A percentile compares a stretch with the other conserved stretches of the same genome.
Evolutionary conservation across 805 yeast genomes (phyloP).

Genomic region (Zygoascus ofunaensis): DNA sequence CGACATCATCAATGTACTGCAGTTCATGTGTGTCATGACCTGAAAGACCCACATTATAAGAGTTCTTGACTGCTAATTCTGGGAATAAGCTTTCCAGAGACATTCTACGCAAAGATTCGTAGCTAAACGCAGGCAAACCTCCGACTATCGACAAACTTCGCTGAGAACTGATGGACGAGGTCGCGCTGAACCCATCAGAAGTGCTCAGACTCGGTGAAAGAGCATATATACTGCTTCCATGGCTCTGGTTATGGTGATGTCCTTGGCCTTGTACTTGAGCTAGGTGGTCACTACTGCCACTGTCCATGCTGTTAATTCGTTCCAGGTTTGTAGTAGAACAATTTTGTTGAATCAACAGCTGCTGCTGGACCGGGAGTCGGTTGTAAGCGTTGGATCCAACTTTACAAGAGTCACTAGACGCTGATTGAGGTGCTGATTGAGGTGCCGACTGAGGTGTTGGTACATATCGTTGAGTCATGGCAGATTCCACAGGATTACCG

Average conservation of each 20-base stretch:
- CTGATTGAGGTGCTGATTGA: no score
- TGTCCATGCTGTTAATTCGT: neutral
- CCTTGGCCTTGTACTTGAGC: no score
- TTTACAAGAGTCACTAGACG: no score
- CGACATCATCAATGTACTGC: neutral
- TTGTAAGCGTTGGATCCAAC: no score
- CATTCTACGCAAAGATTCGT: conserved; percentile 5
- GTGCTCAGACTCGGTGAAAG: neutral
- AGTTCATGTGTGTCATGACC: neutral
- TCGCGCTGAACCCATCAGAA: neutral
- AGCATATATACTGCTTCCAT: neutral
- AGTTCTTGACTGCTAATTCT: conserved; percentile 7
- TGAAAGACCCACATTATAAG: neutral
- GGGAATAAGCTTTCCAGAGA: conserved; percentile 16
- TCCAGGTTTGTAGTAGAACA: no score
- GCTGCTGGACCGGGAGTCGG: no score
- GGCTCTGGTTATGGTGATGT: no score
- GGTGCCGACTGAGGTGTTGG: no score
- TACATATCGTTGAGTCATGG: no score
- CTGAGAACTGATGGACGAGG: neutral
- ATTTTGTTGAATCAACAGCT: no score
- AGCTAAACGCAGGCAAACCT: neutral
- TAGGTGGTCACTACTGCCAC: neutral
- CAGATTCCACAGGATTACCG: no score
- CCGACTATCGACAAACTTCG: neutral